Percentiles rank a stretch among this genome's conserved stretches.
Conservation (phyloP, 2,329 filamentous ascomycete genomes). For the Xylaria sp. region DNA sequence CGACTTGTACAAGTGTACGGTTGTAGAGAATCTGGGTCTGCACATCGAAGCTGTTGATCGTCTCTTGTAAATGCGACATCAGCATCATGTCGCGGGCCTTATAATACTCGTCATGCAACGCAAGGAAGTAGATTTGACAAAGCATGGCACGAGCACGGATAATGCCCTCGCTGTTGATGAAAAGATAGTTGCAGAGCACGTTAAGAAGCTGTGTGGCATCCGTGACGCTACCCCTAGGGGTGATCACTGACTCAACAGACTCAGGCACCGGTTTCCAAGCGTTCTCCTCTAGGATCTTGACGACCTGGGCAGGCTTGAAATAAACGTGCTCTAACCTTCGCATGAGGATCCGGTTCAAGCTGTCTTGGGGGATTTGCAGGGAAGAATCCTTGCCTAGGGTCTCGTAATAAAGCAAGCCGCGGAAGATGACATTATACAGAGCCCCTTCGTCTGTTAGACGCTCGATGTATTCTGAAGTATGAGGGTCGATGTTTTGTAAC, state of each 20-base stretch:
- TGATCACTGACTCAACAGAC: constrained; percentile 80
- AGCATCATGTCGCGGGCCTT: constrained; percentile 98
- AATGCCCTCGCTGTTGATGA: constrained; percentile 93
- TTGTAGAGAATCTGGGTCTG: constrained; percentile 99
- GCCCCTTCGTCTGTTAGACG: constrained; percentile 89
- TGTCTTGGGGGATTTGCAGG: constrained; percentile 83
- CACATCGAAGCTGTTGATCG: constrained; percentile 95
- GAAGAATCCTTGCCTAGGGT: constrained; percentile 75
- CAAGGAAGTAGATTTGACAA: constrained; percentile 98
- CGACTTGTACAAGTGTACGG: constrained; percentile 95
- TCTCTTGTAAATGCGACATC: constrained; percentile 99
- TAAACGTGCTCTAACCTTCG: constrained; percentile 96
- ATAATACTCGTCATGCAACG: constrained; percentile 97
- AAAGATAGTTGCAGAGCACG: constrained; percentile 93
- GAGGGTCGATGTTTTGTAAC: constrained; percentile 96
- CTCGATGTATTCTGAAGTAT: constrained; percentile 98
- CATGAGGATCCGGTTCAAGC: constrained; percentile 92
- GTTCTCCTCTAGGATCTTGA: constrained; percentile 93
- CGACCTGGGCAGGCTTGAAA: constrained; percentile 96
- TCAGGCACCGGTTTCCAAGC: constrained; percentile 85
- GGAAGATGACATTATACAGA: constrained; percentile 92
- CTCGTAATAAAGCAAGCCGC: constrained; percentile 89
- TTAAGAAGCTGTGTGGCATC: constrained; percentile 83
- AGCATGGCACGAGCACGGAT: constrained; percentile 97
- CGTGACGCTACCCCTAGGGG: constrained; percentile 73